Conservation (phyloP, 2,329 filamentous ascomycete genomes). For the Acrocalymma vagum region DNA sequence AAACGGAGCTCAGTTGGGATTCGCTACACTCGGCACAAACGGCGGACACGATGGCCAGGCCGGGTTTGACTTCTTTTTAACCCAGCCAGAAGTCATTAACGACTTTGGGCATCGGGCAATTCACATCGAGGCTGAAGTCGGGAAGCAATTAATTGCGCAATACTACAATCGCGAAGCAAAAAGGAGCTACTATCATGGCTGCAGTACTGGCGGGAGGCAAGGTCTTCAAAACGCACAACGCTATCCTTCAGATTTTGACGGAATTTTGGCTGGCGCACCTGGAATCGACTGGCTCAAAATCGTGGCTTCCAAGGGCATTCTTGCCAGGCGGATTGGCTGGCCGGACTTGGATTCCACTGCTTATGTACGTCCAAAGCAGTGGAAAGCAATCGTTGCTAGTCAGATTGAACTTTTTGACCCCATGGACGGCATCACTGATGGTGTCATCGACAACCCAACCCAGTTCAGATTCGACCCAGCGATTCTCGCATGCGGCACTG, state of each 20-base stretch:
- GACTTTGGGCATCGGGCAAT: conserved; percentile 57
- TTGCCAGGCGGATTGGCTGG: conserved; percentile 51
- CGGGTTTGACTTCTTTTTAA: conserved; percentile 53
- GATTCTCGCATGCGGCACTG: conserved; percentile 19
- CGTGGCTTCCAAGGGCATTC: conserved; percentile 34
- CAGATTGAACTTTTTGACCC: conserved; percentile 52
- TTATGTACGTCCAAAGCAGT: conserved; percentile 18
- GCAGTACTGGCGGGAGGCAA: conserved; percentile 39
- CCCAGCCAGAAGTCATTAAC: conserved; percentile 53
- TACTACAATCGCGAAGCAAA: conserved; percentile 48
- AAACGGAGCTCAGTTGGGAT: conserved; percentile 43
- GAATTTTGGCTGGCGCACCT: conserved; percentile 32
- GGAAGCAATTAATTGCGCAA: conserved; percentile 45
- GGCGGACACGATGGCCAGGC: conserved; percentile 51
- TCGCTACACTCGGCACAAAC: conserved; percentile 48
- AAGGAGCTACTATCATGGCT: conserved; percentile 46
- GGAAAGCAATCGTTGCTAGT: conserved; percentile 45
- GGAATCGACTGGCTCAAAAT: conserved; percentile 41
- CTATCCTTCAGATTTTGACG: conserved; percentile 39
- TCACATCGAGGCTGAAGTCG: conserved; percentile 28
- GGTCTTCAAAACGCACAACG: conserved; percentile 29
- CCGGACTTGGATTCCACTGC: conserved; percentile 27
- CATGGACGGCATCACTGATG: conserved; percentile 38
- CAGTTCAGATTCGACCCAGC: conserved; percentile 24
- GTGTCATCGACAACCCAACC: conserved; percentile 25